Percentiles rank a stretch among this genome's conserved stretches.
Conservation (phyloP, 495 filamentous ascomycete genomes). For the Jackrogersella minutella region DNA sequence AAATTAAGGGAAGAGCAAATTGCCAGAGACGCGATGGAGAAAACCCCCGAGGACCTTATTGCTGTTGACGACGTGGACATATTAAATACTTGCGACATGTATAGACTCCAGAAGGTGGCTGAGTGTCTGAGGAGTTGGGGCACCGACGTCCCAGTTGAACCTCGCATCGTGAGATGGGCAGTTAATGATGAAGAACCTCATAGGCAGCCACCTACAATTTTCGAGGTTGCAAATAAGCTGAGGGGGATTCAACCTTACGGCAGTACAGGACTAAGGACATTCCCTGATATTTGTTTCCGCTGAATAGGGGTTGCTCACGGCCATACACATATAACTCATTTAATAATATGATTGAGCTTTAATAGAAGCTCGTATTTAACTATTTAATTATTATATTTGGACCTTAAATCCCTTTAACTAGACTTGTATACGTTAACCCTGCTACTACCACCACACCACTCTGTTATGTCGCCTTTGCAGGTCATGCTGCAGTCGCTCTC, state of each 20-base stretch:
- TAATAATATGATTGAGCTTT: too few relatives aligned
- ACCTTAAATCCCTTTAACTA: too few relatives aligned
- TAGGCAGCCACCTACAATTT: background rate
- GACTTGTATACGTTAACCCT: conserved; percentile 35
- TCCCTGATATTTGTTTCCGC: background rate
- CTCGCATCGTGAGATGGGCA: conserved; percentile 11
- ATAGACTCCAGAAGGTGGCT: background rate
- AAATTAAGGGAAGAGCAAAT: background rate
- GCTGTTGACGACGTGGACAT: background rate
- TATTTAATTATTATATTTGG: too few relatives aligned
- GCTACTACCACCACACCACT: conserved; percentile 42
- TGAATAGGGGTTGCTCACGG: background rate
- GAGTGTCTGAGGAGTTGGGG: conserved; percentile 6
- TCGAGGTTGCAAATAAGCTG: background rate
- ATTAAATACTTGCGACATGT: background rate
- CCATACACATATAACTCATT: background rate
- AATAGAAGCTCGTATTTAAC: too few relatives aligned
- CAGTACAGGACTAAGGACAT: background rate
- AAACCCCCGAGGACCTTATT: background rate
- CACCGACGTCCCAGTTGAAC: background rate
- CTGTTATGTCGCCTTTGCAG: conserved; percentile 38
- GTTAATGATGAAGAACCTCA: background rate
- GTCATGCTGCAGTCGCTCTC: conserved; percentile 42
- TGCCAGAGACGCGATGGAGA: background rate
- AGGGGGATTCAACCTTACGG: background rate